phyloP scores from a whole-genome alignment of 345 rosid species.

The Eucalyptus cloeziana region DNA sequence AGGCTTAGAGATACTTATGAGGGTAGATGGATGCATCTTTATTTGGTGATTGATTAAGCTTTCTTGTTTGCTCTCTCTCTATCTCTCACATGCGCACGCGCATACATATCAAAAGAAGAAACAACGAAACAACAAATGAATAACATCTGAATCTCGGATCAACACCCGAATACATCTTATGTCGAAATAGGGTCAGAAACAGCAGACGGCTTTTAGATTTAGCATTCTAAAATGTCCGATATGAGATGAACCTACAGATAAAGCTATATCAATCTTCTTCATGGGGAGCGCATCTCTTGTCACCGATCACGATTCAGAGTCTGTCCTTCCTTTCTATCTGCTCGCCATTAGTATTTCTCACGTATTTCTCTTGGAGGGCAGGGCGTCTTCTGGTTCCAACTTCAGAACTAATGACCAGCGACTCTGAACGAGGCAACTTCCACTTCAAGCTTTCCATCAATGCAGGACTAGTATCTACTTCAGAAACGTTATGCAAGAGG shows the following conservation, averaged over 20 bases:
- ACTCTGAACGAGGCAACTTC: background rate
- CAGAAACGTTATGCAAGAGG: background rate
- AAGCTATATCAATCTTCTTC: background rate
- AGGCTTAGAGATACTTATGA: background rate
- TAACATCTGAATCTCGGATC: background rate
- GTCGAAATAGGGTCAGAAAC: background rate
- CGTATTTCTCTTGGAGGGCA: background rate
- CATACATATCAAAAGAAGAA: background rate
- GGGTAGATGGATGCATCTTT: background rate
- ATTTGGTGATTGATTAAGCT: background rate
- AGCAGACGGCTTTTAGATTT: background rate
- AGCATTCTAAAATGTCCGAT: background rate
- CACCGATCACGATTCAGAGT: background rate
- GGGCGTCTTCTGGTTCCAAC: background rate
- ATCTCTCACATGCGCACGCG: background rate
- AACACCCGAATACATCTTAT: background rate
- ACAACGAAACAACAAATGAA: background rate
- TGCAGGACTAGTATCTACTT: background rate
- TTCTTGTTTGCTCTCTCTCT: background rate
- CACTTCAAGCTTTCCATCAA: background rate
- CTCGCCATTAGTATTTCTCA: background rate
- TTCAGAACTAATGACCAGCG: background rate
- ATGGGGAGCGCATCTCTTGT: background rate
- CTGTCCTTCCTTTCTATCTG: background rate
- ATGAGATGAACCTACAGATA: background rate